A percentile compares a stretch with the other conserved stretches of the same genome.
These are phyloP conservation scores for Apostasia ramifera DNA, from an alignment of 106 monocot genomes.

Conservation along the genomic window DNA sequence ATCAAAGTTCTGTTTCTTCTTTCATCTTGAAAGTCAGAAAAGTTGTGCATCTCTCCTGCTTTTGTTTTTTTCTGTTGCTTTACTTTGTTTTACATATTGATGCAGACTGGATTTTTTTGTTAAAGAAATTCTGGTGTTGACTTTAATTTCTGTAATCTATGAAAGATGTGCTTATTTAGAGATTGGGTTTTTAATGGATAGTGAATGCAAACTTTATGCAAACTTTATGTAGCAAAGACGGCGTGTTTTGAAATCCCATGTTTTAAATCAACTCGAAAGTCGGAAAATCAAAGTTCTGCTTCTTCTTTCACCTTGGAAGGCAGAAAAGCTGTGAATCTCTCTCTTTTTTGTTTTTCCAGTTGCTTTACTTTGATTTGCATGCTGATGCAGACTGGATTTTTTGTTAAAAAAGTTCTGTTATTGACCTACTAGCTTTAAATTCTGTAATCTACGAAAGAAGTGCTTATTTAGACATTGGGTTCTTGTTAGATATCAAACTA, in stretches of 20 bases:
- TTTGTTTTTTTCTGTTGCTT: not conserved
- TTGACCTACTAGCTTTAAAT: not conserved
- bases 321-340: not conserved
- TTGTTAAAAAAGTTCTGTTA: not conserved
- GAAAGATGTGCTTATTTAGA: not conserved
- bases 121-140: not conserved
- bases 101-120: not conserved
- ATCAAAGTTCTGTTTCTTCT: not conserved
- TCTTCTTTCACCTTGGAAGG: not conserved
- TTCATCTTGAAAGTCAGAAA: not conserved
- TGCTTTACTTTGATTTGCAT: not conserved
- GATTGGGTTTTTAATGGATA: not conserved
- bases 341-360: not conserved
- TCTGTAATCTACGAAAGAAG: not conserved
- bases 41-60: not conserved
- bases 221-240: too few species aligned
- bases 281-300: not conserved
- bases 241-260: too few species aligned
- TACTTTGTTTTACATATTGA: not conserved
- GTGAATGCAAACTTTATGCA: too few species aligned
- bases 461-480: not conserved
- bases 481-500: not conserved
- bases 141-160: constrained; percentile 4
- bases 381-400: not conserved
- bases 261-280: not conserved